Evolutionary conservation across 2,329 filamentous ascomycete species (phyloP).

Genomic region (Arthrobotrys sinensis): DNA sequence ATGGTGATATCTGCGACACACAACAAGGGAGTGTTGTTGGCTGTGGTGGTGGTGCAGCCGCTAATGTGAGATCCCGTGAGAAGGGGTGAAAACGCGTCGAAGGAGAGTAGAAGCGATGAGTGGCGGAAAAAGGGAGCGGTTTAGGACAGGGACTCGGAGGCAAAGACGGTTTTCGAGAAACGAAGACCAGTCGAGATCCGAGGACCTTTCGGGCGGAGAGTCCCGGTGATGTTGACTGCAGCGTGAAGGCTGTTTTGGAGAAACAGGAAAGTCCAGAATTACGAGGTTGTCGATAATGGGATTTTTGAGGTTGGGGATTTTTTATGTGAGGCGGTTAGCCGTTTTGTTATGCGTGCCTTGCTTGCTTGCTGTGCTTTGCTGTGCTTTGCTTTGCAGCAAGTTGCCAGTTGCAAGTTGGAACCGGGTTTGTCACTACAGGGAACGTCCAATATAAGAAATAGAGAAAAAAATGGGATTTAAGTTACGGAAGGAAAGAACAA

Average conservation of each 20-base stretch:
- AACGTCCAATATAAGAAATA: constrained; percentile 21
- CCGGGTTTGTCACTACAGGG: constrained; percentile 26
- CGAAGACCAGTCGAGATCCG: constrained; percentile 36
- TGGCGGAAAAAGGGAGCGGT: constrained; percentile 2
- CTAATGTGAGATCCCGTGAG: constrained; percentile 41
- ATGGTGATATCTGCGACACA: constrained; percentile 21
- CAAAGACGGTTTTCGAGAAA: constrained; percentile 21
- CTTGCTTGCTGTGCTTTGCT: constrained; percentile 10
- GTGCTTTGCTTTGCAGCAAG: constrained; percentile 19
- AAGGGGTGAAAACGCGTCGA: constrained; percentile 54
- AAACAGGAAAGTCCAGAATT: constrained; percentile 1
- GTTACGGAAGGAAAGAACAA: constrained; percentile 57
- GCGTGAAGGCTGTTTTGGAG: constrained; percentile 5
- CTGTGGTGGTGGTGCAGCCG: constrained; percentile 21
- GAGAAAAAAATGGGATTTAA: not conserved
- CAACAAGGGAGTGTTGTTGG: constrained; percentile 21
- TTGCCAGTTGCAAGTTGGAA: constrained; percentile 20
- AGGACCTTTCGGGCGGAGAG: constrained; percentile 40
- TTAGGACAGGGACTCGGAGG: constrained; percentile 13
- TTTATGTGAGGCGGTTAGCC: constrained; percentile 12
- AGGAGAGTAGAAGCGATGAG: constrained; percentile 33
- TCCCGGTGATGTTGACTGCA: constrained; percentile 25
- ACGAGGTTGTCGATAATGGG: not conserved
- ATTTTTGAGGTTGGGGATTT: not conserved
- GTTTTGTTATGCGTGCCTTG: constrained; percentile 26